Evolutionary conservation across 2,329 filamentous ascomycete species (phyloP).

Genomic region (Curvularia lunata): DNA sequence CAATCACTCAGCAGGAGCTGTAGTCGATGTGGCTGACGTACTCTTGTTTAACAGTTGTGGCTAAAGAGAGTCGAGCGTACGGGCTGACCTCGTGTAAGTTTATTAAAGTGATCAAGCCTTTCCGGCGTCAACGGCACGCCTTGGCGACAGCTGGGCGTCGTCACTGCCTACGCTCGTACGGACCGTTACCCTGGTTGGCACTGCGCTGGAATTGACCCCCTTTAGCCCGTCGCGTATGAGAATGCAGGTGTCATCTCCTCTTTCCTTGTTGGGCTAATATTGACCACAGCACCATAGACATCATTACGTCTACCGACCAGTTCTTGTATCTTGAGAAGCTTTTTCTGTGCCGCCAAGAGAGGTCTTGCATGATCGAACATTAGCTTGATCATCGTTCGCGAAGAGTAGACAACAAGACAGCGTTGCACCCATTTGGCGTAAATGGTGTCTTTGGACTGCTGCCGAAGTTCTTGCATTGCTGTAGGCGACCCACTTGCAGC

Average conservation of each 20-base stretch:
- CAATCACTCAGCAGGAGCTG: background rate
- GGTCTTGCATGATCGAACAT: slow-evolving; percentile 39
- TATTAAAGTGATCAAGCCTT: background rate
- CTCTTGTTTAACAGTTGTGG: background rate
- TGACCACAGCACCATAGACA: background rate
- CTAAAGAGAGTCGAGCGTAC: background rate
- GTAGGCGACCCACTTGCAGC: slow-evolving; percentile 34
- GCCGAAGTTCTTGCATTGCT: background rate
- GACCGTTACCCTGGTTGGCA: too few species aligned
- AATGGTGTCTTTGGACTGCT: background rate
- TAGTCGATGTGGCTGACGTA: background rate
- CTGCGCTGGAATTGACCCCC: too few species aligned
- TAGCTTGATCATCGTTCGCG: slow-evolving; percentile 34
- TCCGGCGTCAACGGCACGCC: background rate
- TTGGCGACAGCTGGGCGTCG: background rate
- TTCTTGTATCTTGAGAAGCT: slow-evolving; percentile 37
- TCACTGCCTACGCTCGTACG: background rate
- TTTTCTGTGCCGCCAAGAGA: slow-evolving; percentile 33
- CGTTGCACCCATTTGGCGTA: slow-evolving; percentile 32
- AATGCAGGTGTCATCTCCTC: too few species aligned
- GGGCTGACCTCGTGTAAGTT: background rate
- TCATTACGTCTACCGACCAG: slow-evolving; percentile 23
- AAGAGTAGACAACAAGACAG: slow-evolving; percentile 39
- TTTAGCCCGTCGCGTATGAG: too few species aligned
- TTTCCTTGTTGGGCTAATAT: background rate